Base-by-base conservation (phyloP, 805 yeast genomes). In the Nakazawaea holstii region DNA sequence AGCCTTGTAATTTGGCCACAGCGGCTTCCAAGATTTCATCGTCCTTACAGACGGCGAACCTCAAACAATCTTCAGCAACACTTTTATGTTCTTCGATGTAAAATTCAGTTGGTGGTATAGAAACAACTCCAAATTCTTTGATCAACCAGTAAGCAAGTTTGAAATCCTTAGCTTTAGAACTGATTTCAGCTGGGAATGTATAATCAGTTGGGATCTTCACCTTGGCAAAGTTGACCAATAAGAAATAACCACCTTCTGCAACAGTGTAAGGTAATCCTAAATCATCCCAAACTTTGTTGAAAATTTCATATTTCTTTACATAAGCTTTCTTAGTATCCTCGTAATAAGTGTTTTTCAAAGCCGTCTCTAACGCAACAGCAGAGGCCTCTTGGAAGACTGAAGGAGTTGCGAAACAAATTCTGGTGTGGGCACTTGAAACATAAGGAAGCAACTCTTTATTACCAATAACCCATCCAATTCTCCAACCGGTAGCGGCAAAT, bases 401-500 rank as follows among this genome's bases (percentile, higher is more conserved):
- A 39, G 96, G 96, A 1, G 90, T 79, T 8, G 92, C 74, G 66
- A 94, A 94, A 60, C 96, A 89, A 57, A 94, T 92, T 66, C 99
- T 79, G 1, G 97, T 89, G 66, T 94, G 97, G 0, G 98, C 98
- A 26, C 86, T 77, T 6, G 89, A 75, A 5, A 83, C 95, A 60
- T 87, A 88, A 54, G 84, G 81, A 57, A 94, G 73, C 54, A 91
- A 71, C 29, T 85, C 87, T n/a, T 86, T 74, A 46, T 87, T 84
- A 6, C 97, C 98, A 52, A 91, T 82, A 35, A 92, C 76, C 95
- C 96, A 94, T 46, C 99, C 99, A 45, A 94, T 79, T 72, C 99
- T 83, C 97, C 98, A 94, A 46, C 99, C 99, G 10, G 99, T 94
- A 39, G 96, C 96, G n/a, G 97, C 96, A 70, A 94, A 94, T 0